Evolutionary conservation across 1,139 yeast genomes (phyloP).

Genomic region (Wickerhamomyces sp.): DNA sequence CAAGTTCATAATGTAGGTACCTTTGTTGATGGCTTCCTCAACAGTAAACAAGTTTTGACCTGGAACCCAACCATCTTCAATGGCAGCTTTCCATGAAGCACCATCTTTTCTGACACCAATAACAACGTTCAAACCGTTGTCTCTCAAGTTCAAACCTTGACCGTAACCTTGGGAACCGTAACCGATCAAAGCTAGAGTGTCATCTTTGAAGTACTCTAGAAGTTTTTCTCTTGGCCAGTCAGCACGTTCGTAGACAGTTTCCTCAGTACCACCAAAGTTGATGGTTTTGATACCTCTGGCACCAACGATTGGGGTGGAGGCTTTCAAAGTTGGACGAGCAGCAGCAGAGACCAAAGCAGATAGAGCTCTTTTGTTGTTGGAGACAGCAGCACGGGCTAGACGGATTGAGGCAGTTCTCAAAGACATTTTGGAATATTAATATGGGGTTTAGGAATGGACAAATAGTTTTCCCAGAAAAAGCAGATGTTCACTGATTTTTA

Average conservation of each 20-base stretch:
- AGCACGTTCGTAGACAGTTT: constrained; percentile 94
- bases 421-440: constrained; percentile 38
- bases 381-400: constrained; percentile 56
- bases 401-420: constrained; percentile 59
- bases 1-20: constrained; percentile 96
- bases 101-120: constrained; percentile 98
- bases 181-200: constrained; percentile 95
- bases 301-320: constrained; percentile 41
- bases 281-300: constrained; percentile 91
- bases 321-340: constrained; percentile 41
- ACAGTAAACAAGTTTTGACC: constrained; percentile 97
- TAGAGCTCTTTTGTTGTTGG: constrained; percentile 55
- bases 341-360: constrained; percentile 50
- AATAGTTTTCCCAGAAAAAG: not conserved
- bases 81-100: constrained; percentile 99
- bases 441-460: not conserved
- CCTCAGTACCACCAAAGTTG: constrained; percentile 95
- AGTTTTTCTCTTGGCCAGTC: constrained; percentile 99
- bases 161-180: constrained; percentile 99
- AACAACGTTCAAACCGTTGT: constrained; percentile 95
- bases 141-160: constrained; percentile 98
- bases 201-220: constrained; percentile 94
- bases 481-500: constrained; percentile 1
- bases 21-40: constrained; percentile 84
- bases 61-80: constrained; percentile 99